These are phyloP conservation scores for Boletus rufocinnamomeus DNA, from an alignment of 768 basidiomycete genomes.

Conservation along the genomic window DNA sequence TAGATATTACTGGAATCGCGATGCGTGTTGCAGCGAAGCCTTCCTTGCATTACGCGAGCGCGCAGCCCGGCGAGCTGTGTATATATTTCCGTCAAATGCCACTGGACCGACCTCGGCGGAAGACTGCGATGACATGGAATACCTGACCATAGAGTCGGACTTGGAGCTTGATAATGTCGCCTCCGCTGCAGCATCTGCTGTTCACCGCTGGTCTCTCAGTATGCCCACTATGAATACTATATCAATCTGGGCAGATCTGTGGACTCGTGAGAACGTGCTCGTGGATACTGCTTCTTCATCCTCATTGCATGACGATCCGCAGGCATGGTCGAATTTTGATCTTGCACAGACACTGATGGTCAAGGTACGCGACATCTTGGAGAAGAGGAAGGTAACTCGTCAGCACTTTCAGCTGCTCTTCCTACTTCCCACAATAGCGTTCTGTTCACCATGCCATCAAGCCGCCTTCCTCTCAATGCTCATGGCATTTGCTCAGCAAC, in stretches of 20 bases:
- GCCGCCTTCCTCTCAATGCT: constrained; percentile 29
- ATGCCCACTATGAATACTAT: background rate
- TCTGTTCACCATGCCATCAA: constrained; percentile 12
- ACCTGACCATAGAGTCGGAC: background rate
- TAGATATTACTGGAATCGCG: too few relatives aligned
- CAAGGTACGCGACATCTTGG: background rate
- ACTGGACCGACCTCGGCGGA: background rate
- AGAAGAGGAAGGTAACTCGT: background rate
- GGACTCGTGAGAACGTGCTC: background rate
- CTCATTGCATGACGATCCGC: background rate
- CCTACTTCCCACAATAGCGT: constrained; percentile 18
- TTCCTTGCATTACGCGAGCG: background rate
- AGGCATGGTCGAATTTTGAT: background rate
- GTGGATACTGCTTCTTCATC: background rate
- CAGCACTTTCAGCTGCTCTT: constrained; percentile 1
- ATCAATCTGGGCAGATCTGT: background rate
- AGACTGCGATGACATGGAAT: background rate
- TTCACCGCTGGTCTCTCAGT: constrained; percentile 2
- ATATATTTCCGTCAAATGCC: background rate
- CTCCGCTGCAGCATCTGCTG: background rate
- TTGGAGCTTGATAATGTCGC: background rate
- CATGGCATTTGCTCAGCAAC: constrained; percentile 27
- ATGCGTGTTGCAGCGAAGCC: too few relatives aligned
- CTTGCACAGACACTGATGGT: background rate
- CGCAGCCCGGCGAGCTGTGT: background rate